phyloP scores from a whole-genome alignment of 371 early-diverging fungal genomes.

The Rhizomucor pusillus region DNA sequence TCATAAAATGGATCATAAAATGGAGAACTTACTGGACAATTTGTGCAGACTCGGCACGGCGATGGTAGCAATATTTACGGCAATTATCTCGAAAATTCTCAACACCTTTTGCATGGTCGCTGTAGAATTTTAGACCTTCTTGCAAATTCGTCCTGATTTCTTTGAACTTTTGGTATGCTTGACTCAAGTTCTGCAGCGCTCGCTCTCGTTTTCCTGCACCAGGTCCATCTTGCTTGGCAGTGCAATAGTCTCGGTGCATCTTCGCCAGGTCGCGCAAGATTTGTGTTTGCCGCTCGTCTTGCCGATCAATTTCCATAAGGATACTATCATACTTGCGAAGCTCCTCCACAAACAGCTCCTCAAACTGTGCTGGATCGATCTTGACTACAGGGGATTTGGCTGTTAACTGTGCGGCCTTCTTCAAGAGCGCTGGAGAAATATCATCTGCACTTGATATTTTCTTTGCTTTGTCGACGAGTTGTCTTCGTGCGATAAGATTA shows the following conservation, averaged over 20 bases:
- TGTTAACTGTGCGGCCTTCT: constrained; percentile 47
- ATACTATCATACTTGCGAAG: constrained; percentile 68
- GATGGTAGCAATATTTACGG: constrained; percentile 64
- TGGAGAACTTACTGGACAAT: constrained; percentile 10
- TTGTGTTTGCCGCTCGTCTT: constrained; percentile 57
- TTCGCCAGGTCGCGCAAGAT: constrained; percentile 53
- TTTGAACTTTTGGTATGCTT: constrained; percentile 61
- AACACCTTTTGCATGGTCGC: constrained; percentile 62
- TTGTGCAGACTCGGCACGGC: constrained; percentile 51
- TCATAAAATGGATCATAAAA: too few relatives aligned
- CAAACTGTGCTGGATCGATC: constrained; percentile 81
- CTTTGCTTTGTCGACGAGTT: constrained; percentile 28
- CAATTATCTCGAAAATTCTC: constrained; percentile 56
- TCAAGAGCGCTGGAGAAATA: constrained; percentile 52
- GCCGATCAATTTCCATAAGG: constrained; percentile 56
- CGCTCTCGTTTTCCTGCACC: constrained; percentile 60
- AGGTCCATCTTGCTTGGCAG: constrained; percentile 47
- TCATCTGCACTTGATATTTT: constrained; percentile 67
- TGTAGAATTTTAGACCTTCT: constrained; percentile 75
- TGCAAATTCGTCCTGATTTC: constrained; percentile 64
- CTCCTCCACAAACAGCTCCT: constrained; percentile 68
- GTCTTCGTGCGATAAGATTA: constrained; percentile 23
- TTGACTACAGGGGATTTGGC: constrained; percentile 62
- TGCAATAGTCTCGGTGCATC: constrained; percentile 61
- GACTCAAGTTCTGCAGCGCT: constrained; percentile 67